Base-by-base conservation (phyloP, 441 rosid species). In the Bruguiera hainesii region DNA sequence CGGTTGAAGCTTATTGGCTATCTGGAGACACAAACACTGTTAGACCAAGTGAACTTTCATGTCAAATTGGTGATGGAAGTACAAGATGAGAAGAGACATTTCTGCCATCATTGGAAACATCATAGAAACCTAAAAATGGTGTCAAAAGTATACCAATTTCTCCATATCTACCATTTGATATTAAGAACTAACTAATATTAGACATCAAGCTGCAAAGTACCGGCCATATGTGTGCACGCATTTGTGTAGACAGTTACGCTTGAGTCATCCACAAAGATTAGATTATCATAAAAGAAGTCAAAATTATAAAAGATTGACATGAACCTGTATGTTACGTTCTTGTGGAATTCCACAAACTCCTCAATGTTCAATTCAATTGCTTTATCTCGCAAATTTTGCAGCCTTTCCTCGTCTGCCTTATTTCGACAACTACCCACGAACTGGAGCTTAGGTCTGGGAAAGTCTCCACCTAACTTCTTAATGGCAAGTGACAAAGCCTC, bases 381-480 rank as follows among this genome's bases (percentile, higher is more conserved):
- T 81, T 80, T 84, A 64, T 87, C 88, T 80, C 85, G 83, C 80
- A 91, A 71, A 20, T 81, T 82, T 77, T 87, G 84, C 37, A 94
- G 76, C 58, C 98, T 91, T 56, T 85, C 89, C 77, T 91, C 97
- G 57, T 94, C 97, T 39, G 87, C 77, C 63, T 79, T 68, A 74
- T 94, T 89, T 71, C 97, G 87, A 72, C 97, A 94, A 76, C 98
- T 91, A 56, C 98, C 98, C 71, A 91, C 93, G 68, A 94, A 88
- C 63, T 91, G 97, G 42, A 94, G 96, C 72, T 83, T 87, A 1
- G 97, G 98, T 65, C 85, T 71, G 20, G 92, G 88, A 61, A 81
- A 50, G 72, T 67, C 74, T 1, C 70, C 63, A 60, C 80, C 91
- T 74, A 88, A 64, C 74, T 76, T 89, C 63, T 71, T 72, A 13